Evolutionary conservation across 2,329 filamentous ascomycete species (phyloP), one percentile per base, ranked within the genome.

Genomic region (Colletotrichum sublineola): DNA sequence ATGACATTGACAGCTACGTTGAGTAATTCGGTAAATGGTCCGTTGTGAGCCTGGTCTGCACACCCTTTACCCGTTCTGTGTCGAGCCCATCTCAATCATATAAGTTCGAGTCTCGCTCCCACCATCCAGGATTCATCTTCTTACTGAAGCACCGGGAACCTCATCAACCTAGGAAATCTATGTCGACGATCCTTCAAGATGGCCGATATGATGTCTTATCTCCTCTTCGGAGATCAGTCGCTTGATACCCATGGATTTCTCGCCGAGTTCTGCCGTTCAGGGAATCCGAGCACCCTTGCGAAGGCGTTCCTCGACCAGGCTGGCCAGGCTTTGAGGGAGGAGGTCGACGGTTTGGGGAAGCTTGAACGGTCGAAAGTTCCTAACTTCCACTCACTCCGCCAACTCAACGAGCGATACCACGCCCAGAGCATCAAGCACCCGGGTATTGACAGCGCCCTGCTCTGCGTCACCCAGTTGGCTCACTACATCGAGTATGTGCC

Each of bases 171-270:
- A 75, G 74, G 75, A 77, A 75, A 74, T 73, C 72, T 70, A 77
- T 75, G 76, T 75, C 75, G 74, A 78, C 75, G 75, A 74, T 64
- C 65, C 52, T 77, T 76, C 79, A 82, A 74, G 73, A 86, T 86
- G 84, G 82, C 81, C 77, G 80, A 83, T 80, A 81, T 84, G 78
- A 82, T 87, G 80, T 83, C 84, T 64, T 88, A 86, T 79, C 87
- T 92, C 80, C 87, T 93, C 74, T 92, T 93, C 79, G 91, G 91
- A 83, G 91, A 93, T 79, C 91, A 93, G 82, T 93, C 91, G 73
- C 86, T 90, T 77, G 90, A 92, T 80, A 91, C 91, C 76, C 89
- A 92, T 78, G 84, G 83, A 75, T 89, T 92, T 75, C 82, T 93
- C 73, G 87, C 89, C 63, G 83, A 86, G 70, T 86, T 88, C 76